Evolutionary conservation across 2,329 filamentous ascomycete genomes (phyloP).

Genomic region (Aphanocladium album): DNA sequence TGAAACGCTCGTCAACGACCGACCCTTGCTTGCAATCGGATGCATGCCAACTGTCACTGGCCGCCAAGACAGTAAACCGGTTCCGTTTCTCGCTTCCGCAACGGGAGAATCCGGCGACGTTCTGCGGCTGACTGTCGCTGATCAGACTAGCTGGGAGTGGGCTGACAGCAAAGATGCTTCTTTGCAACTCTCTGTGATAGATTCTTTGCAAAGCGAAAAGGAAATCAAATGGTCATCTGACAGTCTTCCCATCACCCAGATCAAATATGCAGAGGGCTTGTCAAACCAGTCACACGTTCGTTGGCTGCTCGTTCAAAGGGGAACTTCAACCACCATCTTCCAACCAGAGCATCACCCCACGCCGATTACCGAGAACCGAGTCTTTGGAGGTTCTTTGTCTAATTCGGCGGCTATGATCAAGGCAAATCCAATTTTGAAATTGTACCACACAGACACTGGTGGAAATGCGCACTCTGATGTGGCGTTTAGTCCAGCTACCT

Average conservation of each 20-base stretch:
- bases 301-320: slow-evolving; percentile 52
- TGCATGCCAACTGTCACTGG: slow-evolving; percentile 42
- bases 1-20: slow-evolving; percentile 21
- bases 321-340: slow-evolving; percentile 46
- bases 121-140: slow-evolving; percentile 49
- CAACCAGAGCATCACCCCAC: slow-evolving; percentile 44
- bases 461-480: slow-evolving; percentile 56
- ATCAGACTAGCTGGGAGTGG: slow-evolving; percentile 53
- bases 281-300: slow-evolving; percentile 34
- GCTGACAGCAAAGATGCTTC: slow-evolving; percentile 36
- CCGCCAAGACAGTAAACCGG: slow-evolving; percentile 20
- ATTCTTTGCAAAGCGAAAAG: slow-evolving; percentile 38
- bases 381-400: background rate
- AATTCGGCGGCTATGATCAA: slow-evolving; percentile 47
- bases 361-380: slow-evolving; percentile 25
- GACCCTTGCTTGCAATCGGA: slow-evolving; percentile 49
- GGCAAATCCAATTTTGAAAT: slow-evolving; percentile 47
- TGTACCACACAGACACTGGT: slow-evolving; percentile 50
- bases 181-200: slow-evolving; percentile 42
- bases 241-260: slow-evolving; percentile 42
- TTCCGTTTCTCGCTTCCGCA: slow-evolving; percentile 40
- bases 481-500: slow-evolving; percentile 53
- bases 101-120: slow-evolving; percentile 55
- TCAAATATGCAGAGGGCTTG: slow-evolving; percentile 43
- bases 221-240: slow-evolving; percentile 51